Base-by-base conservation (phyloP, 2,329 filamentous ascomycete genomes). In the Monilinia aucupariae region DNA sequence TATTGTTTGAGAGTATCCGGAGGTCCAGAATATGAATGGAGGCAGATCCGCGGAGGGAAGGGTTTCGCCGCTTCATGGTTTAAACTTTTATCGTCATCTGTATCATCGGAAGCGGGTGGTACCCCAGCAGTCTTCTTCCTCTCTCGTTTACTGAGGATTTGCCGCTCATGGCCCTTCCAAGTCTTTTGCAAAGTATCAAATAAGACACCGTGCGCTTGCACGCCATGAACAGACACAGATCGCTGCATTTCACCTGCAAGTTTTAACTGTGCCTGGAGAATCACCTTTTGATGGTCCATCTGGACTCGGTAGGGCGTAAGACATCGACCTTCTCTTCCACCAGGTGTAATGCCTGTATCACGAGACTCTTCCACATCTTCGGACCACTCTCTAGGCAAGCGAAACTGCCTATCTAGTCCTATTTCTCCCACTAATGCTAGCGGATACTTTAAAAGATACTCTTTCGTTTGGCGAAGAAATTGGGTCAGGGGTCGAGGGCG, bases 1-100 rank as follows among this genome's bases (percentile, higher is more conserved):
- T 96, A 97, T 74, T 92, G 91, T 67, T 83, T 87, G 45, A 97
- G 77, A 39, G 87, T 82, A 63, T 94, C 87, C 13, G 85, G 80
- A 7, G 88, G 83, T 0, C 91, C 93, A 54, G 90, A 96, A 75
- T 92, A 99, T 0, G 92, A 97, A 75, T 99, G 94, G 64, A 99
- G 84, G 72, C 94, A 99, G 73, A 97, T 88, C 10, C 92, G 81
- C 0, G 92, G 92, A 4, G 94, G 92, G 69, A 88, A 97, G 0
- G 89, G 87, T 64, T 82, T 85, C 1, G 79, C 69, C 70, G 15
- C 74, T 70, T 34, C 72, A 69, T 22, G 73, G 70, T 59, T 63
- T 9, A 52, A 45, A 43, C 74, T 71, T 0, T 77, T 70, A 2
- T 78, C 75, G 0, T 74, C 71, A 25, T 76, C 74, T 17, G 72